Evolutionary conservation across 352 stramenopile species (phyloP).

Genomic region (Pythium aphanidermatum): DNA sequence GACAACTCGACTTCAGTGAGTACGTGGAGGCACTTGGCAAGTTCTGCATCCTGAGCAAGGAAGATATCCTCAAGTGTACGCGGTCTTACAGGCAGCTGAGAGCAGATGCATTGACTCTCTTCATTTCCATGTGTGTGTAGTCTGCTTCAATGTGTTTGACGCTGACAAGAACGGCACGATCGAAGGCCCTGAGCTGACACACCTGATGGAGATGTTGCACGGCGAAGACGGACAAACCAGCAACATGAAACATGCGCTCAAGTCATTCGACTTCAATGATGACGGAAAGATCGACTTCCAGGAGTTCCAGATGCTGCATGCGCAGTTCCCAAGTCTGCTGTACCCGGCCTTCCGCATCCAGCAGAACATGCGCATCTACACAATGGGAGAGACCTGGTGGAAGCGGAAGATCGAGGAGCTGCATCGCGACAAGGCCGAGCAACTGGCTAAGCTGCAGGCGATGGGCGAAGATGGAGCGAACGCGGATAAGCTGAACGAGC

Average conservation of each 20-base stretch:
- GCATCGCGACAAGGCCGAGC: constrained; percentile 33
- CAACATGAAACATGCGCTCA: constrained; percentile 62
- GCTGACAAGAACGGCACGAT: constrained; percentile 68
- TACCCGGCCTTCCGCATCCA: constrained; percentile 72
- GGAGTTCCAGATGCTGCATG: constrained; percentile 60
- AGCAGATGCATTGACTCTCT: not conserved
- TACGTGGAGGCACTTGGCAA: constrained; percentile 74
- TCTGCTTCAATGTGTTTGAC: constrained; percentile 78
- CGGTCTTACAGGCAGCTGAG: not conserved
- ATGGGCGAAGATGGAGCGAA: constrained; percentile 21
- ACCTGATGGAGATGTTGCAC: constrained; percentile 64
- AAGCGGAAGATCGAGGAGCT: constrained; percentile 50
- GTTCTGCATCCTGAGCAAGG: constrained; percentile 66
- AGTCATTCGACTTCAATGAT: constrained; percentile 60
- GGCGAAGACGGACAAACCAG: constrained; percentile 44
- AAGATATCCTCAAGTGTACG: constrained; percentile 70
- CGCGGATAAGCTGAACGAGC: constrained; percentile 23
- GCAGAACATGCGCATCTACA: constrained; percentile 65
- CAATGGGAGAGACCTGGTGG: constrained; percentile 62
- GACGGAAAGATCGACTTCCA: constrained; percentile 70
- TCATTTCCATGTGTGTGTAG: constrained; percentile 14
- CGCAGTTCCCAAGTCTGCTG: constrained; percentile 54
- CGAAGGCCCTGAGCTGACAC: constrained; percentile 51
- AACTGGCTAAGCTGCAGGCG: constrained; percentile 28
- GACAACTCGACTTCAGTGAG: constrained; percentile 64